These are phyloP conservation scores for Epichloe typhina DNA, from an alignment of 2,329 filamentous ascomycete genomes.

Conservation along the genomic window DNA sequence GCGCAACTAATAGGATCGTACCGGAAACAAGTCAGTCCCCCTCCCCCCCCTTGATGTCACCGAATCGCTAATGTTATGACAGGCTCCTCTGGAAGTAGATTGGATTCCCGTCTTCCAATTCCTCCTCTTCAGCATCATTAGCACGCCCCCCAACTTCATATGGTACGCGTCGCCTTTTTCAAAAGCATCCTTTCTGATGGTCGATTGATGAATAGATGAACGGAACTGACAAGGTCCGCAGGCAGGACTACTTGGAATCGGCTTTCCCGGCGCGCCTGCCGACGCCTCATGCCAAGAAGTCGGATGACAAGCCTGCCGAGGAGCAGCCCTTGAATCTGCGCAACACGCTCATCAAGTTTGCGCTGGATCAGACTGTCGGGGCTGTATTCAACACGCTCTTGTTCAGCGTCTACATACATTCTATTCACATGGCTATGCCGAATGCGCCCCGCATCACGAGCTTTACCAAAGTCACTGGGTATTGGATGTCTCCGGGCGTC, in stretches of 20 bases:
- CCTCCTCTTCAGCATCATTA: slow-evolving; percentile 57
- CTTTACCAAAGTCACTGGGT: slow-evolving; percentile 20
- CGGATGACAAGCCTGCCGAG: slow-evolving; percentile 1
- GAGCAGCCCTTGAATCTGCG: slow-evolving; percentile 34
- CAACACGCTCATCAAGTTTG: slow-evolving; percentile 55
- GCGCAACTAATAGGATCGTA: slow-evolving; percentile 58
- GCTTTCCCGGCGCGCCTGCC: slow-evolving; percentile 51
- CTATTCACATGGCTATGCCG: slow-evolving; percentile 37
- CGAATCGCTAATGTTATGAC: not conserved
- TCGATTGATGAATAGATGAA: rapidly evolving
- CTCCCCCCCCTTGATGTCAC: no score
- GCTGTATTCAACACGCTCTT: slow-evolving; percentile 51
- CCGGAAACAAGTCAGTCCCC: slow-evolving; percentile 37
- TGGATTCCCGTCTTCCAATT: slow-evolving; percentile 62
- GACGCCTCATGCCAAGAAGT: slow-evolving; percentile 14
- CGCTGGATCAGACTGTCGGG: slow-evolving; percentile 56
- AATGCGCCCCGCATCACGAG: slow-evolving; percentile 24
- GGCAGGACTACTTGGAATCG: slow-evolving; percentile 65
- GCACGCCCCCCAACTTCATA: slow-evolving; percentile 74
- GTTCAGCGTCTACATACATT: slow-evolving; percentile 47
- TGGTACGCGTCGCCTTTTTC: slow-evolving; percentile 40
- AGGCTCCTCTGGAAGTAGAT: slow-evolving; percentile 33
- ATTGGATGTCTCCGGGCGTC: slow-evolving; percentile 24
- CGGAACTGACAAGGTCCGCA: slow-evolving; percentile 15
- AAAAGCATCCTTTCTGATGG: not conserved